A percentile compares a stretch with the other conserved stretches of the same genome.
Evolutionary conservation across 2,329 filamentous ascomycete species (phyloP).

Genomic region (Diaporthe citrichinensis): DNA sequence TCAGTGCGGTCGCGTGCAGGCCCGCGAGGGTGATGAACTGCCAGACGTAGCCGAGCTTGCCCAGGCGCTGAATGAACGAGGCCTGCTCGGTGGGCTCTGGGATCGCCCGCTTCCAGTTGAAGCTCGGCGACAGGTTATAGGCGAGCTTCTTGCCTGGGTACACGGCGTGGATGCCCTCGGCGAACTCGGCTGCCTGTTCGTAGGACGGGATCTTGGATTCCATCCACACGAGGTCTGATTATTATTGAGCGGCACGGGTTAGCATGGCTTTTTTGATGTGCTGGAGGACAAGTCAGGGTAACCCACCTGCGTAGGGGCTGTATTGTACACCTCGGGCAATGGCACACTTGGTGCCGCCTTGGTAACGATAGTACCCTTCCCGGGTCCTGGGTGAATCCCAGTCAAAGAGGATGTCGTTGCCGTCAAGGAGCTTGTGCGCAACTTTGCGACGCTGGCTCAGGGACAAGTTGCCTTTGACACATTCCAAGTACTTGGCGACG

Average conservation of each 20-base stretch:
- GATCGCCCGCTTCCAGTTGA: conserved; percentile 99
- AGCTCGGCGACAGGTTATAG: conserved; percentile 98
- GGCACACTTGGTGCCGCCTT: conserved; percentile 91
- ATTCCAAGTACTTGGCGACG: conserved; percentile 75
- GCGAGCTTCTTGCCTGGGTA: conserved; percentile 98
- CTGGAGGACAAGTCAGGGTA: no score
- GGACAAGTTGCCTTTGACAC: conserved; percentile 82
- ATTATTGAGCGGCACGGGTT: background rate
- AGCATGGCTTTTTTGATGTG: background rate
- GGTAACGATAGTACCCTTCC: conserved; percentile 94
- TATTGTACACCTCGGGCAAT: conserved; percentile 93
- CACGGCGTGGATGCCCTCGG: conserved; percentile 90
- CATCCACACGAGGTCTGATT: conserved; percentile 97
- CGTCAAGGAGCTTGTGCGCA: conserved; percentile 78
- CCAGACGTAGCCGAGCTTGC: conserved; percentile 94
- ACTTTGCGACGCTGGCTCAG: conserved; percentile 85
- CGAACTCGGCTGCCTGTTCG: conserved; percentile 92
- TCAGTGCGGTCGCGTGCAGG: conserved; percentile 94
- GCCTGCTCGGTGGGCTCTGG: conserved; percentile 85
- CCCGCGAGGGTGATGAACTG: conserved; percentile 99
- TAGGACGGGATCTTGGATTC: conserved; percentile 97
- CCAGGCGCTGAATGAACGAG: conserved; percentile 95
- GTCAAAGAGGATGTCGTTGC: conserved; percentile 89
- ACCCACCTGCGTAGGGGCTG: conserved; percentile 75
- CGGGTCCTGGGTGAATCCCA: conserved; percentile 93